Conservation (phyloP, 352 stramenopile species). For the Aphanomyces invadans region DNA sequence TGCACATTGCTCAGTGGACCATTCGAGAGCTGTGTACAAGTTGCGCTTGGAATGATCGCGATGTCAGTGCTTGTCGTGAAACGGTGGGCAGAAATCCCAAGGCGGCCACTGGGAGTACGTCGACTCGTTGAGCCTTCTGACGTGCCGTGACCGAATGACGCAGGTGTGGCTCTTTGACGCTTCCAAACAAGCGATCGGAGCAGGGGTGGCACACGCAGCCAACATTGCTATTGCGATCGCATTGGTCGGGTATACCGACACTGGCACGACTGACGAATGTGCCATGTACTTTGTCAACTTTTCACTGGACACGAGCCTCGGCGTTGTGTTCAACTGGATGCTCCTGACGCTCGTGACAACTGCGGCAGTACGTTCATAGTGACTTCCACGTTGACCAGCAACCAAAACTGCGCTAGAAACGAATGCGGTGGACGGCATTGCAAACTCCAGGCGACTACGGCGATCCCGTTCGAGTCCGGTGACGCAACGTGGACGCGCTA, state of each 20-base stretch:
- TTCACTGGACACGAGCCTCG: slow-evolving; percentile 71
- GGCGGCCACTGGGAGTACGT: slow-evolving; percentile 29
- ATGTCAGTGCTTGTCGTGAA: slow-evolving; percentile 73
- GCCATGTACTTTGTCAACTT: slow-evolving; percentile 86
- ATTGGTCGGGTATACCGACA: slow-evolving; percentile 50
- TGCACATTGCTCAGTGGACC: slow-evolving; percentile 75
- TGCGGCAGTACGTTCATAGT: slow-evolving; percentile 34
- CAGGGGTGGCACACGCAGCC: slow-evolving; percentile 67
- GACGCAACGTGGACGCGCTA: too few species aligned
- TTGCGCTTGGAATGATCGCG: slow-evolving; percentile 64
- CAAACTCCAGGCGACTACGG: slow-evolving; percentile 60
- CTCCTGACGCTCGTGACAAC: slow-evolving; percentile 51
- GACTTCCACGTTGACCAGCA: too few species aligned
- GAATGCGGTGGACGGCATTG: slow-evolving; percentile 49
- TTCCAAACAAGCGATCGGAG: slow-evolving; percentile 75
- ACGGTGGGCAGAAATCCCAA: slow-evolving; percentile 60
- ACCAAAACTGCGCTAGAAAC: too few species aligned
- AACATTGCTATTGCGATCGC: slow-evolving; percentile 73
- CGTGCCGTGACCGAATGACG: neutral
- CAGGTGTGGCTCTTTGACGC: slow-evolving; percentile 78
- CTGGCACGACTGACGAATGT: slow-evolving; percentile 57
- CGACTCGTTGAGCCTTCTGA: neutral
- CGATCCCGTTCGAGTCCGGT: slow-evolving; percentile 30
- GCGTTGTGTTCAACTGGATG: slow-evolving; percentile 75
- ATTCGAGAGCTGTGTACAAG: slow-evolving; percentile 68